Evolutionary conservation across 768 basidiomycete species (phyloP).

Genomic region (Calocybe gangraenosa): DNA sequence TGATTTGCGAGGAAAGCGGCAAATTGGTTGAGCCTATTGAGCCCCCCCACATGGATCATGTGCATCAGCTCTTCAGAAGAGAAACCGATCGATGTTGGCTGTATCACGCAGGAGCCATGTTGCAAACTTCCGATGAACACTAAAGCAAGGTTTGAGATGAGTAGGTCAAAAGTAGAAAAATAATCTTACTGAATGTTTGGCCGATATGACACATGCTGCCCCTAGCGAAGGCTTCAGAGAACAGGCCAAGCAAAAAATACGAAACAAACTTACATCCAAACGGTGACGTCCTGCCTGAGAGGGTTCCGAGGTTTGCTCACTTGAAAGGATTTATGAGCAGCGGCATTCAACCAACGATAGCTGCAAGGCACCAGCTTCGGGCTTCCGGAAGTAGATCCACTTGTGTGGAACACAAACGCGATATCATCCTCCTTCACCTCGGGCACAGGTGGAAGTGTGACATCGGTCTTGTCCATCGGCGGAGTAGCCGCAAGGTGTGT

Average conservation of each 20-base stretch:
- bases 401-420: conserved; percentile 76
- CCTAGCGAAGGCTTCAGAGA: conserved; percentile 33
- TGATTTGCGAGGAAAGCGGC: conserved; percentile 62
- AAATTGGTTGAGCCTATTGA: conserved; percentile 77
- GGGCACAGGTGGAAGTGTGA: conserved; percentile 31
- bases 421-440: conserved; percentile 34
- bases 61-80: conserved; percentile 64
- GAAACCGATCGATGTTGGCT: conserved; percentile 61
- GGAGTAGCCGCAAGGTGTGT: conserved; percentile 40
- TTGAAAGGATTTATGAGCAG: conserved; percentile 54
- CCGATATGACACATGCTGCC: conserved; percentile 84
- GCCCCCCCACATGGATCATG: conserved; percentile 61
- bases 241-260: not conserved
- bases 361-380: conserved; percentile 76
- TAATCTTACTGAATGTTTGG: conserved; percentile 64
- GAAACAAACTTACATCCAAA: conserved; percentile 53
- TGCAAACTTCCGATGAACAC: conserved; percentile 71
- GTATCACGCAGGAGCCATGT: conserved; percentile 66
- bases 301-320: conserved; percentile 40
- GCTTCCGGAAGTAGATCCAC: conserved; percentile 79
- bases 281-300: conserved; percentile 62
- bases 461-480: conserved; percentile 30
- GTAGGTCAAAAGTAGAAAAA: conserved; percentile 26
- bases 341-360: conserved; percentile 61
- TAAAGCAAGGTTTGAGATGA: conserved; percentile 34